Conservation (phyloP, 192 early-diverging fungal genomes). For the Backusella tuberculispora region DNA sequence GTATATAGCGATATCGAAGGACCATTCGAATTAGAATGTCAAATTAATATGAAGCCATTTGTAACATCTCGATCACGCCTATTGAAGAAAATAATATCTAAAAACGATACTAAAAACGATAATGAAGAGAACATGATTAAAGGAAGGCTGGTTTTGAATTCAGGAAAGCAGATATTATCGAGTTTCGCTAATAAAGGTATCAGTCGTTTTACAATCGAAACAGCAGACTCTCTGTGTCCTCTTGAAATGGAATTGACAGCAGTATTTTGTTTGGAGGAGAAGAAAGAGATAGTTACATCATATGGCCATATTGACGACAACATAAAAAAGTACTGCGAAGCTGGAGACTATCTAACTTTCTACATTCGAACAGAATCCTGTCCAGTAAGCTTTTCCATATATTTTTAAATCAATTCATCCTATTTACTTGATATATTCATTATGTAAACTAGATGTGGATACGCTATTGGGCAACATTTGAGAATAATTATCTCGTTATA, state of each 20-base stretch:
- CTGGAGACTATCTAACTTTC: slow-evolving; percentile 18
- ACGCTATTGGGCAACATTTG: slow-evolving; percentile 17
- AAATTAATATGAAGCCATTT: background rate
- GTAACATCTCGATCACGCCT: background rate
- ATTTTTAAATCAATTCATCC: background rate
- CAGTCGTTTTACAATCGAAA: slow-evolving; percentile 12
- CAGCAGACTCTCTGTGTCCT: background rate
- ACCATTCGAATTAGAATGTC: slow-evolving; percentile 10
- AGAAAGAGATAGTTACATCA: background rate
- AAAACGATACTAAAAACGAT: background rate
- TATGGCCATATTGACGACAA: background rate
- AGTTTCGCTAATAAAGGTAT: slow-evolving; percentile 23
- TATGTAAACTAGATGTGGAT: slow-evolving; percentile 1
- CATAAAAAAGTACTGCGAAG: slow-evolving; percentile 1
- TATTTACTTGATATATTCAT: background rate
- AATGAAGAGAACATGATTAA: background rate
- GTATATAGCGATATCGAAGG: slow-evolving; percentile 13
- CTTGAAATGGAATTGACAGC: slow-evolving; percentile 13
- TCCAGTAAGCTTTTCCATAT: background rate
- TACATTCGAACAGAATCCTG: slow-evolving; percentile 4
- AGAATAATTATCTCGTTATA: slow-evolving; percentile 3
- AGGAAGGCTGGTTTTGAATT: slow-evolving; percentile 9
- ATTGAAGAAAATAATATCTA: background rate
- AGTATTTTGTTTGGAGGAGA: slow-evolving; percentile 17
- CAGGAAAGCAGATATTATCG: background rate